Conservation (phyloP, 495 filamentous ascomycete species). For the Aspergillus panamensis region DNA sequence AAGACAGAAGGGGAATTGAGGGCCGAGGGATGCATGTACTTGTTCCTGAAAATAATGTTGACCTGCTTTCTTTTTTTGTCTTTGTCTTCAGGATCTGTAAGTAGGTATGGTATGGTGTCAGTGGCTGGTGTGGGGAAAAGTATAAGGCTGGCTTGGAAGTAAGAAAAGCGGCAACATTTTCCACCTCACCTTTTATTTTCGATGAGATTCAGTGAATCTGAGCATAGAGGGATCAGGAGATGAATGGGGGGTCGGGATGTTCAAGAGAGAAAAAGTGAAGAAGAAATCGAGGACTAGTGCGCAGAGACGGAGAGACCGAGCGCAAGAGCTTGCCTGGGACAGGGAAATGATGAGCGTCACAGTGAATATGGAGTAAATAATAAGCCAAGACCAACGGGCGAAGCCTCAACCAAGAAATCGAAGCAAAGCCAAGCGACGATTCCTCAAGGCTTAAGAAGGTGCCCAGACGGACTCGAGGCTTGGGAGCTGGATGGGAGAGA, state of each 20-base stretch:
- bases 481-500: background rate
- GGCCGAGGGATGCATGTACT: constrained; percentile 40
- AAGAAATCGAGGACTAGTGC: background rate
- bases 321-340: background rate
- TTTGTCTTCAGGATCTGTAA: background rate
- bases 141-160: no score
- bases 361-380: background rate
- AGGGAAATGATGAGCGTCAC: constrained; percentile 6
- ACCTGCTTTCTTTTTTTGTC: background rate
- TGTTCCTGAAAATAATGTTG: constrained; percentile 9
- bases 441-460: constrained; percentile 1
- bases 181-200: no score
- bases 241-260: background rate
- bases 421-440: constrained; percentile 15
- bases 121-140: background rate
- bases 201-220: no score
- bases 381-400: background rate
- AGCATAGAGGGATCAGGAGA: background rate
- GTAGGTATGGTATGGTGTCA: background rate
- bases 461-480: background rate
- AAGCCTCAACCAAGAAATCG: background rate
- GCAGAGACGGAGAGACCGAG: background rate
- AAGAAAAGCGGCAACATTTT: no score
- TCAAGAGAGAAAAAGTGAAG: background rate
- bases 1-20: constrained; percentile 20